Percentiles rank a stretch among this genome's conserved stretches.
Conservation (phyloP, 495 filamentous ascomycete species). For the Penicillium canariense region DNA sequence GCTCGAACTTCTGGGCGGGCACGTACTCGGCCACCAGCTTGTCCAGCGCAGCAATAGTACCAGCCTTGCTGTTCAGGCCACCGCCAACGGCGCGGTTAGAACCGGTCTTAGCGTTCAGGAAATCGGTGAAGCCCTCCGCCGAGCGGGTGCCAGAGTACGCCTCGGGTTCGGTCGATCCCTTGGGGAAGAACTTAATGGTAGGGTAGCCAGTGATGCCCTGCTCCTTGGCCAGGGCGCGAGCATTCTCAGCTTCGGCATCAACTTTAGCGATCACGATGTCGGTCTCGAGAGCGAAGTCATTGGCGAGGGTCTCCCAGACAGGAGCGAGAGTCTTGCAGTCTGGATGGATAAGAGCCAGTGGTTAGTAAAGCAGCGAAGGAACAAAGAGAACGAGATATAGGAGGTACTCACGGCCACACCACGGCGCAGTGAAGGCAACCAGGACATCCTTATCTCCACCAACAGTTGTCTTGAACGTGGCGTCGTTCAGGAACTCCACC, state of each 20-base stretch:
- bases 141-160: conserved; percentile 74
- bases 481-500: conserved; percentile 77
- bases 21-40: conserved; percentile 65
- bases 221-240: conserved; percentile 71
- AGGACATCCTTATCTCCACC: conserved; percentile 86
- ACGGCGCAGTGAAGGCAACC: conserved; percentile 94
- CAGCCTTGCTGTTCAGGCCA: conserved; percentile 73
- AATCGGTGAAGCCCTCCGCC: conserved; percentile 73
- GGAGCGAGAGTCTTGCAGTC: conserved; percentile 97
- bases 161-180: conserved; percentile 71
- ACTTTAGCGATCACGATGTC: conserved; percentile 88
- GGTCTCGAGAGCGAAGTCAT: conserved; percentile 74
- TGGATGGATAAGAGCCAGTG: conserved; percentile 32
- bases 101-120: conserved; percentile 85
- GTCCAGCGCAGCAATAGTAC: conserved; percentile 78
- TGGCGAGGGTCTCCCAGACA: conserved; percentile 82
- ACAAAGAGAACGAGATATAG: conserved; percentile 2
- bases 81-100: conserved; percentile 85
- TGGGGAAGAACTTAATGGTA: conserved; percentile 97
- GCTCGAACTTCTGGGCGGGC: conserved; percentile 50
- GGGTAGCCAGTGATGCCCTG: conserved; percentile 85
- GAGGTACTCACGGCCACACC: conserved; percentile 85
- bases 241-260: conserved; percentile 83
- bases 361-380: conserved; percentile 22
- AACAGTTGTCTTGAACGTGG: conserved; percentile 71